A percentile compares a stretch with the other conserved stretches of the same genome.
Evolutionary conservation across 495 filamentous ascomycete species (phyloP).

Genomic region (Penicillium tannophilum): DNA sequence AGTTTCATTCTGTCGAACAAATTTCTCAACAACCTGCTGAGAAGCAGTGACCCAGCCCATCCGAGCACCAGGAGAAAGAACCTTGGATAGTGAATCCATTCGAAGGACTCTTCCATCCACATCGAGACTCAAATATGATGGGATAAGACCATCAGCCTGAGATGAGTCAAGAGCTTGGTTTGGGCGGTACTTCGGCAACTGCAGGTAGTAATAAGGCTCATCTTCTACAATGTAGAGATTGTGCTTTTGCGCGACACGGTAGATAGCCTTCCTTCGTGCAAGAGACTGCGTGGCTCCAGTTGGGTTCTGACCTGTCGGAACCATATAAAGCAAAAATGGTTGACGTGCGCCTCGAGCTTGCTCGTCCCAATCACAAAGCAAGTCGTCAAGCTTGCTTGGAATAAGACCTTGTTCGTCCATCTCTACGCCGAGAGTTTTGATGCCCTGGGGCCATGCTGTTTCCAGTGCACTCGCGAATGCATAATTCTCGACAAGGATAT

Average conservation of each 20-base stretch:
- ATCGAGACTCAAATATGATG: constrained; percentile 41
- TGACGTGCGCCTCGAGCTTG: constrained; percentile 55
- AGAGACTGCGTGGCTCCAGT: constrained; percentile 81
- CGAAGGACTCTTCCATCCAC: constrained; percentile 63
- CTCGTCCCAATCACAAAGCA: constrained; percentile 69
- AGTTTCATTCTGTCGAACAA: constrained; percentile 25
- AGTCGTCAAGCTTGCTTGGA: constrained; percentile 63
- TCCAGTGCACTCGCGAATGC: constrained; percentile 83
- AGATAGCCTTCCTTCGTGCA: constrained; percentile 68
- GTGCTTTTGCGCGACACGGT: constrained; percentile 75
- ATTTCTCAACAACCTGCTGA: constrained; percentile 25
- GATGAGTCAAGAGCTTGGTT: neutral
- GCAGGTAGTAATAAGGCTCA: constrained; percentile 73
- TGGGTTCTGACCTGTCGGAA: constrained; percentile 82
- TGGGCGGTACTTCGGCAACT: neutral
- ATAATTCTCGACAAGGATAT: constrained; percentile 81
- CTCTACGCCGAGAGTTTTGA: constrained; percentile 18
- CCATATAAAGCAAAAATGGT: constrained; percentile 64
- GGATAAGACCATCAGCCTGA: constrained; percentile 21
- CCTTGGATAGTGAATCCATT: constrained; percentile 34
- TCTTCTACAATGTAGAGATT: constrained; percentile 90
- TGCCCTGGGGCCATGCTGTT: constrained; percentile 46
- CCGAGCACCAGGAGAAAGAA: constrained; percentile 32
- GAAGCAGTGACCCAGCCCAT: constrained; percentile 35
- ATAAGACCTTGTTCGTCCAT: constrained; percentile 81